A percentile compares a stretch with the other conserved stretches of the same genome.
phyloP scores from a whole-genome alignment of 495 filamentous ascomycete species.

The Endocarpon pusillum region DNA sequence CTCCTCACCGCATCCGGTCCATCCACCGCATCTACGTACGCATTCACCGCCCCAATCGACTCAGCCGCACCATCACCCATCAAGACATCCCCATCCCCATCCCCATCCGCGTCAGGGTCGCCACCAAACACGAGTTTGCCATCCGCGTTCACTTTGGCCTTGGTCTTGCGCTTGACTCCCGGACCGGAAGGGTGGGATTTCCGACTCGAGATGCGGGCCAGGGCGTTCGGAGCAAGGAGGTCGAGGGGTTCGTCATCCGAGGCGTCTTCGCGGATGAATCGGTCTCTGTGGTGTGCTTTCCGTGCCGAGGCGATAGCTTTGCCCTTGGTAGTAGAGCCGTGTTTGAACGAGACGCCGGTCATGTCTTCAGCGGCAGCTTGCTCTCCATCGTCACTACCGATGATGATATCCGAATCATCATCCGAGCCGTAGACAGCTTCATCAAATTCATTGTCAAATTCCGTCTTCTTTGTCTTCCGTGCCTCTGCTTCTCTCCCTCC shows the following conservation, averaged over 20 bases:
- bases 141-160: conserved; percentile 57
- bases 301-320: conserved; percentile 17
- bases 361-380: conserved; percentile 11
- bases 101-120: conserved; percentile 25
- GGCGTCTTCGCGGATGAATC: conserved; percentile 76
- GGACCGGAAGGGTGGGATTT: conserved; percentile 38
- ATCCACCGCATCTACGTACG: conserved; percentile 80
- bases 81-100: conserved; percentile 37
- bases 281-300: conserved; percentile 36
- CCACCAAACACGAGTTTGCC: conserved; percentile 71
- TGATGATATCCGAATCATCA: conserved; percentile 42
- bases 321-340: conserved; percentile 13
- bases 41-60: conserved; percentile 49
- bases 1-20: conserved; percentile 67
- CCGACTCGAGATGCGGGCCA: conserved; percentile 85
- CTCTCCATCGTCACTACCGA: conserved; percentile 32
- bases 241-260: conserved; percentile 81
- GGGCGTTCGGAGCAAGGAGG: conserved; percentile 68
- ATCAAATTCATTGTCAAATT: conserved; percentile 82
- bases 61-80: conserved; percentile 29
- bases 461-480: conserved; percentile 13
- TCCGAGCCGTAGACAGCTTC: conserved; percentile 85
- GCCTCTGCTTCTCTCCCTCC: conserved; percentile 13
- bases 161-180: conserved; percentile 27
- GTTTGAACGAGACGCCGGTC: background rate